Base-by-base conservation (phyloP, 352 stramenopile genomes). In the Pythium phragmitis region DNA sequence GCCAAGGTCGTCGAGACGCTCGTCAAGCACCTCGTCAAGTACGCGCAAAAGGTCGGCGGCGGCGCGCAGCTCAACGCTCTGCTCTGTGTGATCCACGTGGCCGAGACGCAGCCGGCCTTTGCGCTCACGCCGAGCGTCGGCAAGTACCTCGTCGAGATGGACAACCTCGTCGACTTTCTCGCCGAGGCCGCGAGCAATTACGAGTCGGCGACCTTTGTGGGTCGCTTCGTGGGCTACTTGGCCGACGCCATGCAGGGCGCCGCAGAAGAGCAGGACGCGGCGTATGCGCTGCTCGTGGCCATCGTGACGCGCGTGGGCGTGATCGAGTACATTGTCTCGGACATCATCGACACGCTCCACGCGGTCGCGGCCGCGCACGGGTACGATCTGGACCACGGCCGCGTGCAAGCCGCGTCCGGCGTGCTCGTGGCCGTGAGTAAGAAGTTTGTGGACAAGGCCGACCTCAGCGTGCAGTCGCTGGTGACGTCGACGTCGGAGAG, bases 11-110 rank as follows among this genome's bases (percentile, higher is more conserved):
- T 91, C 26, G 77, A 86, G 19, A 85, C 82, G 37, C 62, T 91
- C 16, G 73, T 88, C 34, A 94, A 92, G 67, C 76, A 80, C 52
- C 66, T 96, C 13, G 65, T 94, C 37, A 93, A 96, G 53, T 81
- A 91, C 57, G 80, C 79, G 6, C 81, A 90, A 50, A 57, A 76
- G 0, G 42, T 69, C 19, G 57, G 55, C 17, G 69, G 63, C 34
- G 79, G 82, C 9, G 79, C 76, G 12, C 82, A 91, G 57, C 76
- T 85, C 68, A 91, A 94, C 52, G 85, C 81, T 34, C 58, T 94
- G 57, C 63, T 94, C 21, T 94, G 79, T 54, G 73, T 89, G 9
- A 87, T 92, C 48, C 90, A 87, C 52, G 60, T 94, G 16, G 82
- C 81, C 6, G 80, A 92, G 68, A 85, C 81, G 4, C 85, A 94